These are phyloP conservation scores for Phaeophleospora eucalypticola DNA, from an alignment of 2,329 filamentous ascomycete species.

Conservation along the genomic window DNA sequence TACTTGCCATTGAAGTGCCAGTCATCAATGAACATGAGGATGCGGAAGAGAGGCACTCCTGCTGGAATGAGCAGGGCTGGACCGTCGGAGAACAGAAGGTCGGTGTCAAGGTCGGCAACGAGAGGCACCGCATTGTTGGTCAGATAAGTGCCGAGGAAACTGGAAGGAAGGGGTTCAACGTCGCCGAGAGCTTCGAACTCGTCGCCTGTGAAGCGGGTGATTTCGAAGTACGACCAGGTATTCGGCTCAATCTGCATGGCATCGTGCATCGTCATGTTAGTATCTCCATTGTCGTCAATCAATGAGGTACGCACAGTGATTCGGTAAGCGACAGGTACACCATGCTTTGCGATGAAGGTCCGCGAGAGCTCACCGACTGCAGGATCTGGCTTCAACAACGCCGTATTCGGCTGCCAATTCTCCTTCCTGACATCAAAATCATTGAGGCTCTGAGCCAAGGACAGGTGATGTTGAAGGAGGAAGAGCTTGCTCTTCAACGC, in stretches of 20 bases:
- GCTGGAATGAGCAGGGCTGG: neutral
- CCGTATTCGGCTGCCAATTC: neutral
- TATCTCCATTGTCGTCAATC: neutral
- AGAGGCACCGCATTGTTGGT: neutral
- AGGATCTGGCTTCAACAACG: neutral
- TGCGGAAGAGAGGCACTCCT: neutral
- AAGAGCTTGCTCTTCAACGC: neutral
- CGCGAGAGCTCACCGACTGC: neutral
- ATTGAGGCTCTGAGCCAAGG: neutral
- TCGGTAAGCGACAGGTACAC: neutral
- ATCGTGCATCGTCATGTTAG: neutral
- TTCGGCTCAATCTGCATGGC: too few relatives aligned
- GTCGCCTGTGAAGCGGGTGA: neutral
- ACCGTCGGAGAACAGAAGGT: neutral
- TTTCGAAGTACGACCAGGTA: neutral
- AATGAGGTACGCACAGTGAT: neutral
- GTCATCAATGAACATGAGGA: neutral
- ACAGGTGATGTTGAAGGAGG: neutral
- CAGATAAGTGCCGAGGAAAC: neutral
- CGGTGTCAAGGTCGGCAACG: neutral
- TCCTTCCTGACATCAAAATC: neutral
- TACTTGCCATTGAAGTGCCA: neutral
- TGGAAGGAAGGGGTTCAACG: neutral
- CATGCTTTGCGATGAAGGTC: neutral
- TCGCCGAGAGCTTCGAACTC: neutral